A percentile compares a stretch with the other conserved stretches of the same genome.
These are phyloP conservation scores for Aquanectria penicillioides DNA, from an alignment of 2,329 filamentous ascomycete genomes.

Conservation along the genomic window DNA sequence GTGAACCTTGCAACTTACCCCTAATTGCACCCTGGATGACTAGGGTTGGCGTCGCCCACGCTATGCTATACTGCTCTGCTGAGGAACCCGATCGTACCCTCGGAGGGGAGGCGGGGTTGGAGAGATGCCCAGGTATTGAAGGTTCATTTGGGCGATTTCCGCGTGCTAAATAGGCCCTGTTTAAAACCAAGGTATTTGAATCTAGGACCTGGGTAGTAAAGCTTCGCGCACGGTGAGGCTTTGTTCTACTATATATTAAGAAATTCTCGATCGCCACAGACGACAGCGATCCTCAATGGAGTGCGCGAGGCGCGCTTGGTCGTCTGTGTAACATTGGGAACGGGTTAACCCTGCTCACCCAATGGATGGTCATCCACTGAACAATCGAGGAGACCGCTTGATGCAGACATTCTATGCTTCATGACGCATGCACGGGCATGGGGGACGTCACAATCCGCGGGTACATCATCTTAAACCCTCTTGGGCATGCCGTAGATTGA, in stretches of 20 bases:
- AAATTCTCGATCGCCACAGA: conserved; percentile 20
- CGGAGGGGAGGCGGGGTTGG: too few species aligned
- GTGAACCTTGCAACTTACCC: too few species aligned
- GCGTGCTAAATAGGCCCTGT: background rate
- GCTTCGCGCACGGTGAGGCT: conserved; percentile 15
- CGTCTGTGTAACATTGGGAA: conserved; percentile 18
- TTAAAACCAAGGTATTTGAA: too few species aligned
- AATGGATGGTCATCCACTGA: conserved; percentile 4
- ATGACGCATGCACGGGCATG: conserved; percentile 20
- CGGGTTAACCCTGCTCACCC: conserved; percentile 7
- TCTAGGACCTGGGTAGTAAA: background rate
- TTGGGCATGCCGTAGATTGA: conserved; percentile 2
- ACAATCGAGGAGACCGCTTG: background rate
- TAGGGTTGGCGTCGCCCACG: too few species aligned
- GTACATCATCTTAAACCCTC: conserved; percentile 6
- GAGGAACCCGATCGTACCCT: too few species aligned
- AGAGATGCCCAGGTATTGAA: too few species aligned
- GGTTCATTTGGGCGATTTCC: too few species aligned
- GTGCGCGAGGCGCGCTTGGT: conserved; percentile 4
- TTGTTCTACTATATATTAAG: conserved; percentile 4
- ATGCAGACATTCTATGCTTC: conserved; percentile 3
- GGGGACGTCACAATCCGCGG: background rate
- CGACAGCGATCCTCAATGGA: conserved; percentile 15
- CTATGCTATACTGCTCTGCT: too few species aligned
- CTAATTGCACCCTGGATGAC: too few species aligned